Conservation (phyloP, 148 eudicot genomes). For the Chenopodium formosanum region DNA sequence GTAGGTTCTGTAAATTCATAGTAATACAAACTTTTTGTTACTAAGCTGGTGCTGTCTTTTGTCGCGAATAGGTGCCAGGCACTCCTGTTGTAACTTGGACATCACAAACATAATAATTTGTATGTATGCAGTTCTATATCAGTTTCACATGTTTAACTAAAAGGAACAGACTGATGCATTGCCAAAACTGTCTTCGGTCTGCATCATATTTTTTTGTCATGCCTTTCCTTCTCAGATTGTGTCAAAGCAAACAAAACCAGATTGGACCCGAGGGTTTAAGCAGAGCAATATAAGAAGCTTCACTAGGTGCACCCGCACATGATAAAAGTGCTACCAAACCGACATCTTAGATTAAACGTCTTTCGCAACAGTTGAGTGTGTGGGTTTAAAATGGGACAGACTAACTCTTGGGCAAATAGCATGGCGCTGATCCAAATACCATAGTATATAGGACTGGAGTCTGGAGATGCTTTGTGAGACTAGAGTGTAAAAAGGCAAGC, state of each 20-base stretch:
- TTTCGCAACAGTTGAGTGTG: background rate
- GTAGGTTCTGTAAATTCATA: conserved; percentile 10
- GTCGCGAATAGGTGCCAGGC: background rate
- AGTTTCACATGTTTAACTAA: background rate
- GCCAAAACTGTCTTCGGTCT: background rate
- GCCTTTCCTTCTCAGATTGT: background rate
- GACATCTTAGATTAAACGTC: background rate
- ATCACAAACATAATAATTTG: background rate
- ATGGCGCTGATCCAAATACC: background rate
- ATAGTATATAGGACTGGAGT: background rate
- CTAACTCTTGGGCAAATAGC: background rate
- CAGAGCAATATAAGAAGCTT: background rate
- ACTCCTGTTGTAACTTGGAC: background rate
- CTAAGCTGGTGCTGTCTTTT: background rate
- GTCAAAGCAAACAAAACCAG: background rate
- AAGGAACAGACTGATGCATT: background rate
- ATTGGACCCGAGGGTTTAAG: background rate
- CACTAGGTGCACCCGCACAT: too few relatives aligned
- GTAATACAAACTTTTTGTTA: background rate
- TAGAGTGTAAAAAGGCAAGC: background rate
- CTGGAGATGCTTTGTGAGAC: background rate
- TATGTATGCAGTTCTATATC: background rate
- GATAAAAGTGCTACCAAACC: too few relatives aligned
- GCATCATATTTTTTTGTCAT: background rate
- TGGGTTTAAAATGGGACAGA: background rate